Percentiles rank a stretch among this genome's conserved stretches.
Conservation (phyloP, 78 protist species). For the Diacronema lutheri region DNA sequence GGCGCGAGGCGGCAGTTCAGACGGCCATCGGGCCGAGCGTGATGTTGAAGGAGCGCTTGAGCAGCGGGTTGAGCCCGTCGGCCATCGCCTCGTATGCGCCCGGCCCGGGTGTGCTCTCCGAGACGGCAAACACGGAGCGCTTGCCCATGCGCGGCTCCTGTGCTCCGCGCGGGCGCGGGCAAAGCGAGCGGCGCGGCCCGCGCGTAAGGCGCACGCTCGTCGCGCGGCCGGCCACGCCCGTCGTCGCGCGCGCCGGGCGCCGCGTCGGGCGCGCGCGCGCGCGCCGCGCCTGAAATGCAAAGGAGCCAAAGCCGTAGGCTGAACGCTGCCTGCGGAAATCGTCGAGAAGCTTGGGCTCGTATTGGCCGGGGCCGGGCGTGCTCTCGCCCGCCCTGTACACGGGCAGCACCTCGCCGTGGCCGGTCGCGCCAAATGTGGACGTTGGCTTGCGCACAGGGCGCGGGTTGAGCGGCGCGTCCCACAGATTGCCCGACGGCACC, state of each 20-base stretch:
- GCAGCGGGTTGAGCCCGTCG: background rate
- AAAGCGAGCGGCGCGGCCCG: background rate
- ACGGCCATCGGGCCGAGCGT: background rate
- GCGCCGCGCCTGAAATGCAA: no score
- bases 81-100: background rate
- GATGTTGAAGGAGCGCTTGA: conserved; percentile 19
- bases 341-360: background rate
- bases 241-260: background rate
- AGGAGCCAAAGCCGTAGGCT: background rate
- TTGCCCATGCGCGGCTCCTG: background rate
- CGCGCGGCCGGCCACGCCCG: background rate
- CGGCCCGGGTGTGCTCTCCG: background rate
- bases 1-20: no score
- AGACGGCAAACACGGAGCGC: background rate
- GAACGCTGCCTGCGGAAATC: background rate
- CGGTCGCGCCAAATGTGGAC: no score
- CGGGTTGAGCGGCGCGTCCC: no score
- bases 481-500: no score
- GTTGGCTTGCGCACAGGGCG: no score
- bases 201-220: background rate
- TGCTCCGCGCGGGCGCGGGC: background rate
- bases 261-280: background rate
- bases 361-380: background rate
- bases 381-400: background rate
- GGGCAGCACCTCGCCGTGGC: no score